A percentile compares a stretch with the other conserved stretches of the same genome.
phyloP scores from a whole-genome alignment of 148 eudicot genomes.

The Silene uniflora region DNA sequence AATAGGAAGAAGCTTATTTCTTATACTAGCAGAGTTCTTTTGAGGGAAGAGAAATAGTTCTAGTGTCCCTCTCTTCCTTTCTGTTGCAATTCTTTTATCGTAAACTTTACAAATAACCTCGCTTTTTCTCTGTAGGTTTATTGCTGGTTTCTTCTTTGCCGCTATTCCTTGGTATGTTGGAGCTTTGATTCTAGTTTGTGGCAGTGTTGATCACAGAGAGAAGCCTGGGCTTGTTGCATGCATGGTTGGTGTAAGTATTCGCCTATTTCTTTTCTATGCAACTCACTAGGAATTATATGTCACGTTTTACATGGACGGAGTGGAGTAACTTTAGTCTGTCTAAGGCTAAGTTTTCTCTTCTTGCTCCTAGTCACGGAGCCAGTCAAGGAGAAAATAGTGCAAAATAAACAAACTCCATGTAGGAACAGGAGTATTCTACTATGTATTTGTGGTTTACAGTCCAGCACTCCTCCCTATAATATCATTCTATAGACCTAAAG shows the following conservation, averaged over 20 bases:
- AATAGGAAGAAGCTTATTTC: neutral
- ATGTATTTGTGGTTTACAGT: neutral
- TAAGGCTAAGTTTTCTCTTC: neutral
- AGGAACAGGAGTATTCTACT: neutral
- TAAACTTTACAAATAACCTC: neutral
- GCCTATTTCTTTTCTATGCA: neutral
- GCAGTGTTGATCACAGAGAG: slow-evolving; percentile 75
- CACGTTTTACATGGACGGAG: neutral
- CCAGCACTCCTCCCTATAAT: neutral
- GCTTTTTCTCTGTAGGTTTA: slow-evolving; percentile 47
- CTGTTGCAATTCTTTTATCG: neutral
- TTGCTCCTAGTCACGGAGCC: neutral
- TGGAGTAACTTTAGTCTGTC: neutral
- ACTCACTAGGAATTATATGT: neutral
- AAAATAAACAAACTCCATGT: neutral
- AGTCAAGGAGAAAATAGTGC: neutral
- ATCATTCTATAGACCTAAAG: too few relatives aligned
- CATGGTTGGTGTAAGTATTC: slow-evolving; percentile 65
- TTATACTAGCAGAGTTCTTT: neutral
- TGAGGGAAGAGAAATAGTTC: neutral
- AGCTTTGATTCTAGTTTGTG: slow-evolving; percentile 69
- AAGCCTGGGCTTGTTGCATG: slow-evolving; percentile 91
- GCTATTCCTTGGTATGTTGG: slow-evolving; percentile 92
- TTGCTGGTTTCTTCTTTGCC: slow-evolving; percentile 75
- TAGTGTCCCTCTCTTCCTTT: too few relatives aligned